phyloP scores from a whole-genome alignment of 2,329 filamentous ascomycete genomes.

The Phialophora tarda region DNA sequence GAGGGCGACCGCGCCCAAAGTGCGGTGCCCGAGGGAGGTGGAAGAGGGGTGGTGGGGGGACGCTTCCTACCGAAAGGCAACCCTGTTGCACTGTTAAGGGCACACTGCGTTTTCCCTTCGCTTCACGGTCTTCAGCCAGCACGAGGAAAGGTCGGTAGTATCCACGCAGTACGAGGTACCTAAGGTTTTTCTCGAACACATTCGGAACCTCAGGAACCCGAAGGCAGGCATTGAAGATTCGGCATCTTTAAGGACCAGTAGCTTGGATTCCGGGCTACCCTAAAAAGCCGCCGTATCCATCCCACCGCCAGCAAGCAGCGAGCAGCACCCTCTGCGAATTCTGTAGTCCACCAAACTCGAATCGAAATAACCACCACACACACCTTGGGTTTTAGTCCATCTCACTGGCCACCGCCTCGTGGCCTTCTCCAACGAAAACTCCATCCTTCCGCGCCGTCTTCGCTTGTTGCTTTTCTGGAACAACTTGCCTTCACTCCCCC shows the following conservation, averaged over 20 bases:
- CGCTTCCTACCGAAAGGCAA: neutral
- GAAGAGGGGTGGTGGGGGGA: neutral
- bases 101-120: neutral
- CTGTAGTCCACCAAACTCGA: conserved; percentile 22
- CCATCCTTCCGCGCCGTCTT: neutral
- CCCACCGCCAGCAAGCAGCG: neutral
- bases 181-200: neutral
- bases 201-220: neutral
- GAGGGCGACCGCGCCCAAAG: neutral
- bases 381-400: neutral
- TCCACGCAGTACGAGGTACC: neutral
- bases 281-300: conserved; percentile 3
- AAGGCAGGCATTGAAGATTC: neutral
- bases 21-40: neutral
- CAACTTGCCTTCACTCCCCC: neutral
- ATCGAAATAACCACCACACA: conserved; percentile 12
- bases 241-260: neutral
- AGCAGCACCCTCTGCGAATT: conserved; percentile 13
- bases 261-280: neutral
- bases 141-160: neutral
- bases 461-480: conserved; percentile 10
- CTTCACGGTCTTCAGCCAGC: neutral
- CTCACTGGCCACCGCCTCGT: neutral
- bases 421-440: conserved; percentile 11
- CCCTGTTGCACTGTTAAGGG: neutral